Conservation (phyloP, 805 yeast genomes). For the Candida hispaniensis region DNA sequence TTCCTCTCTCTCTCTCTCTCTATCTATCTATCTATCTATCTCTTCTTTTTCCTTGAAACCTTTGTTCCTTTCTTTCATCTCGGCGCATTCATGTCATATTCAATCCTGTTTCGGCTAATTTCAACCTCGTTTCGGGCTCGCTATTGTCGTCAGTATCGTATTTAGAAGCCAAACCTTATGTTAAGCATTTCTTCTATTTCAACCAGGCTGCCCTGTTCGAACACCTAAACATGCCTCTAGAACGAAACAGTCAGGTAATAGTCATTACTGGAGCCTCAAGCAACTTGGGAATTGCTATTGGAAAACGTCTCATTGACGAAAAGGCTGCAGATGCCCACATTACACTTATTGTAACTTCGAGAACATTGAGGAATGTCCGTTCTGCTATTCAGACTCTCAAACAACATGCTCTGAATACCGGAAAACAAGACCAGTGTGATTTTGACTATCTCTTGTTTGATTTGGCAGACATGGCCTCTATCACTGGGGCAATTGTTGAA, state of each 20-base stretch:
- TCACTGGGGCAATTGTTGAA: slow-evolving; percentile 63
- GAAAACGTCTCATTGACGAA: slow-evolving; percentile 61
- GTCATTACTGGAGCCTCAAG: slow-evolving; percentile 15
- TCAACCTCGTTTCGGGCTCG: too few relatives aligned
- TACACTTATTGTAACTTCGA: slow-evolving; percentile 77
- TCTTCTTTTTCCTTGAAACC: too few relatives aligned
- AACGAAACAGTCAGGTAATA: slow-evolving; percentile 10
- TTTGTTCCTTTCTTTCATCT: too few relatives aligned
- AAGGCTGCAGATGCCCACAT: slow-evolving; percentile 44
- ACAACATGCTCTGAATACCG: slow-evolving; percentile 22
- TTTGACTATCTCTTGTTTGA: slow-evolving; percentile 87
- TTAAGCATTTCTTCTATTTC: too few relatives aligned
- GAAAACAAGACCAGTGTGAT: slow-evolving; percentile 52
- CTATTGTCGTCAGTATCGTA: too few relatives aligned
- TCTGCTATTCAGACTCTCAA: slow-evolving; percentile 53
- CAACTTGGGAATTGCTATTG: slow-evolving; percentile 73
- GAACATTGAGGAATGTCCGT: slow-evolving; percentile 77
- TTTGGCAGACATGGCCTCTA: slow-evolving; percentile 79
- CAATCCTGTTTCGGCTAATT: too few relatives aligned
- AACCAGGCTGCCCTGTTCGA: too few relatives aligned
- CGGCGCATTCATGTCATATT: too few relatives aligned
- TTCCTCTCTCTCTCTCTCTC: too few relatives aligned
- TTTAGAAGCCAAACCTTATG: too few relatives aligned
- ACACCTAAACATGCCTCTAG: slow-evolving; percentile 2
- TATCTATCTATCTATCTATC: too few relatives aligned